These are phyloP conservation scores for Fagopyrum esculentum DNA, from an alignment of 148 eudicot species.

Conservation along the genomic window DNA sequence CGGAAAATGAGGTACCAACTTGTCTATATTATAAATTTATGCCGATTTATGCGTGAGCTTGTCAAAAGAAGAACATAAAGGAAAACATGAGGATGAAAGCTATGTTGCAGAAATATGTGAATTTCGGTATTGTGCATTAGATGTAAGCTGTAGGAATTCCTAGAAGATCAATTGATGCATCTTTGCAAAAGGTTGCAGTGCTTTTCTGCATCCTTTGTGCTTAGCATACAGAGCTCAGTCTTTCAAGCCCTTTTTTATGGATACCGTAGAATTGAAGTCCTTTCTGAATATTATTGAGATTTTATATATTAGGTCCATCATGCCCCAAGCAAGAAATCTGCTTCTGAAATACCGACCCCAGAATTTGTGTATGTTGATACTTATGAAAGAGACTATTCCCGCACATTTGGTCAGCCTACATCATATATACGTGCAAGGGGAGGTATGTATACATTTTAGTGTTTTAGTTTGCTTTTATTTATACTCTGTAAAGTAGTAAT, in stretches of 20 bases:
- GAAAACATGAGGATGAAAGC: neutral
- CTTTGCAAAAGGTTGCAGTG: neutral
- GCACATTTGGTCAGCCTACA: constrained; percentile 68
- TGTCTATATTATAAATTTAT: neutral
- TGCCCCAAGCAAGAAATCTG: constrained; percentile 55
- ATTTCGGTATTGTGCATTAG: neutral
- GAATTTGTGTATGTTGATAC: constrained; percentile 78
- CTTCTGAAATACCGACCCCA: constrained; percentile 88
- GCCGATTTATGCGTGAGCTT: too few species aligned
- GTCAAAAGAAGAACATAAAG: neutral
- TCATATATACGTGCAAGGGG: constrained; percentile 93
- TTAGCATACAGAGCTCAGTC: neutral
- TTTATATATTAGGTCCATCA: constrained; percentile 48
- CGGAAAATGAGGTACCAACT: constrained; percentile 66
- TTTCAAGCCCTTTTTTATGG: neutral
- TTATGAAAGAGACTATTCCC: constrained; percentile 91
- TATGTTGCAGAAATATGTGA: neutral
- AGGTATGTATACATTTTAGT: constrained; percentile 37
- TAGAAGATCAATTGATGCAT: neutral
- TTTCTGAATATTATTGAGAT: neutral
- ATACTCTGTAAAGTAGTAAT: constrained; percentile 14
- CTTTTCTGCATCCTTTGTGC: neutral
- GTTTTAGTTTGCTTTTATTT: neutral
- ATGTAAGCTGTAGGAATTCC: neutral
- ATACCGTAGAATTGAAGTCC: neutral